Base-by-base conservation (phyloP, 352 stramenopile species). In the Plasmopara viticola region DNA sequence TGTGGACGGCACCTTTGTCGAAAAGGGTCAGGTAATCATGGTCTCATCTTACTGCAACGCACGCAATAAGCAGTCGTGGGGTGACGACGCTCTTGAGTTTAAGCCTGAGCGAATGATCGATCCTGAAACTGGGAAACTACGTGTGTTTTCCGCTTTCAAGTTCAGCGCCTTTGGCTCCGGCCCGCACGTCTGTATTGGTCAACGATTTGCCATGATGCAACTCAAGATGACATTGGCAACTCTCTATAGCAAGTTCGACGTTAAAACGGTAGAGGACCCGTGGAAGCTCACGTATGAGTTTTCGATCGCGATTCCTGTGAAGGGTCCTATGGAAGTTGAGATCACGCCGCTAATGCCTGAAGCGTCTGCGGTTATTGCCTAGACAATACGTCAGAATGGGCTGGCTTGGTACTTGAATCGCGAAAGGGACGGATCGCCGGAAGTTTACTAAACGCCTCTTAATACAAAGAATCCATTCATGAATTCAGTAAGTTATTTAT, bases 71-170 rank as follows among this genome's bases (percentile, higher is more conserved):
- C 59, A 46, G 0, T 52, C 46, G 1, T 92, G 81, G 81, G 73
- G 75, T 0, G 34, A 64, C 0, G 83, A 90, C 47, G 64, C 64
- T 0, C 48, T 57, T 2, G 54, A 70, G 53, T 88, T 81, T 53
- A 78, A 79, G 14, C 78, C 83, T 0, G 75, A 91, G 50, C 70
- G 76, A 1, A 89, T 73, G 64, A 69, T 88, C 30, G 72, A 85
- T 42, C 12, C 57, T 0, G 40, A 51, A 4, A 79, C 62, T 3
- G 59, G 55, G 15, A 83, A 75, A 37, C 51, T 74, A 9, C 50
- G 43, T 8, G 51, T 62, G 58, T 25, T 25, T 25, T 3, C 20
- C 20, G 20, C 20, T 25, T 35, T 35, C 4, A 35, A 35, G 31
- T 35, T 35, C 31, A 35, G 31, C 31, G 31, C 31, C 10, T 35